phyloP scores from a whole-genome alignment of 306 rosid genomes.

The Boehmeria nivea region DNA sequence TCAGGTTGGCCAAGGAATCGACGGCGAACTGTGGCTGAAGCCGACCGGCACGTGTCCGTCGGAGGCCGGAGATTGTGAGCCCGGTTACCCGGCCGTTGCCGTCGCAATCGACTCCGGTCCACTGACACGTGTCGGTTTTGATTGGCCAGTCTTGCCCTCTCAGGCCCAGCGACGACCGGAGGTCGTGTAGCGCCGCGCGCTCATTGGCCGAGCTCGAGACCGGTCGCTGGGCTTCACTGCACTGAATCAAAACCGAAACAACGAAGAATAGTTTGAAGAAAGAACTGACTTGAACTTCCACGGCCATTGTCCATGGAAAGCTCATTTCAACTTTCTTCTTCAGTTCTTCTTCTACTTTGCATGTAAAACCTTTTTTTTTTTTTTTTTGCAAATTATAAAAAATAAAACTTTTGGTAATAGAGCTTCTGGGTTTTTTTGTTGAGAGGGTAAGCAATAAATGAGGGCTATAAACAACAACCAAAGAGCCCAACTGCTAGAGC shows the following conservation, averaged over 20 bases:
- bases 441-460: conserved; percentile 9
- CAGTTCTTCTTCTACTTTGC: too few relatives aligned
- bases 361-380: too few relatives aligned
- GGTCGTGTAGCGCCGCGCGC: conserved; percentile 49
- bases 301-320: not conserved
- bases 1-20: conserved; percentile 51
- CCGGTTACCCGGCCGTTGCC: conserved; percentile 42
- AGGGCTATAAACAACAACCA: not conserved
- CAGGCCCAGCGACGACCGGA: conserved; percentile 76
- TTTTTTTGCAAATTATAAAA: too few relatives aligned
- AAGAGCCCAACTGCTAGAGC: conserved; percentile 17
- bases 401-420: too few relatives aligned
- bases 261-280: conserved; percentile 17
- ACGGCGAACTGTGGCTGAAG: conserved; percentile 48
- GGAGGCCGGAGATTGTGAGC: conserved; percentile 51
- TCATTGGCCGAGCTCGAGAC: conserved; percentile 41
- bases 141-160: conserved; percentile 69
- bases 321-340: too few relatives aligned
- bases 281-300: conserved; percentile 15
- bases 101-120: conserved; percentile 66
- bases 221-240: conserved; percentile 28
- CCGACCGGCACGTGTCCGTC: conserved; percentile 42
- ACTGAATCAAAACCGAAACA: conserved; percentile 36
- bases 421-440: too few relatives aligned
- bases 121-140: conserved; percentile 62